Conservation (phyloP, 495 filamentous ascomycete genomes). For the Trichoderma erinaceum region DNA sequence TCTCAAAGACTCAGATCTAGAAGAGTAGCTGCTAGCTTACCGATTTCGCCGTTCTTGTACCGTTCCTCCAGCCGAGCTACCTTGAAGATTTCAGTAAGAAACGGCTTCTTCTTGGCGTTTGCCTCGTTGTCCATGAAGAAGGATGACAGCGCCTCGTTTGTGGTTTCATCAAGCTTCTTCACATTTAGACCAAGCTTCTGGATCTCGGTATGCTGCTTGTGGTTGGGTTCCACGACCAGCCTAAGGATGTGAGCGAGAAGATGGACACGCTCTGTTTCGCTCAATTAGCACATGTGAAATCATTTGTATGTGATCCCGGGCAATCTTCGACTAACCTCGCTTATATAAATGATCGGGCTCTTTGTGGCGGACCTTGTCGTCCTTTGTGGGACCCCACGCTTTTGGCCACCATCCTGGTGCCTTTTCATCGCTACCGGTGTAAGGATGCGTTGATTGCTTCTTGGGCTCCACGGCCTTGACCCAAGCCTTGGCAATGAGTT, state of each 20-base stretch:
- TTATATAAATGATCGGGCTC: conserved; percentile 83
- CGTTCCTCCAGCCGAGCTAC: conserved; percentile 59
- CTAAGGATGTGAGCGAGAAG: conserved; percentile 59
- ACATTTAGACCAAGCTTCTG: conserved; percentile 36
- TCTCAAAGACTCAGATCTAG: conserved; percentile 15
- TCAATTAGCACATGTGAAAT: not conserved
- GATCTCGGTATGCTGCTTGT: conserved; percentile 34
- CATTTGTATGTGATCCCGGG: conserved; percentile 6
- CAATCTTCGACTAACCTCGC: conserved; percentile 48
- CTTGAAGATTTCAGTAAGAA: conserved; percentile 60
- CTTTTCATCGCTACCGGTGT: conserved; percentile 60
- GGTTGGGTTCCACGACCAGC: conserved; percentile 43
- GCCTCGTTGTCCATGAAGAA: conserved; percentile 42
- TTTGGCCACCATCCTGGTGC: conserved; percentile 81
- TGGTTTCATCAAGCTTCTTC: conserved; percentile 39
- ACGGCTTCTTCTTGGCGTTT: conserved; percentile 38
- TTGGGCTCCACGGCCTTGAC: conserved; percentile 78
- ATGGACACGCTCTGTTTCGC: conserved; percentile 48
- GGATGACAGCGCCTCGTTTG: conserved; percentile 38
- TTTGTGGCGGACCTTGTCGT: conserved; percentile 52
- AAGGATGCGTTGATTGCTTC: conserved; percentile 79
- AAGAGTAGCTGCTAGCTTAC: conserved; percentile 35
- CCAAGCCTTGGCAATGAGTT: conserved; percentile 69
- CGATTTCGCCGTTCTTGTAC: conserved; percentile 53
- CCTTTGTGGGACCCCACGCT: conserved; percentile 36